Percentiles rank a stretch among this genome's conserved stretches.
Evolutionary conservation across 2,329 filamentous ascomycete genomes (phyloP).

Genomic region (Ceratocystis destructans): DNA sequence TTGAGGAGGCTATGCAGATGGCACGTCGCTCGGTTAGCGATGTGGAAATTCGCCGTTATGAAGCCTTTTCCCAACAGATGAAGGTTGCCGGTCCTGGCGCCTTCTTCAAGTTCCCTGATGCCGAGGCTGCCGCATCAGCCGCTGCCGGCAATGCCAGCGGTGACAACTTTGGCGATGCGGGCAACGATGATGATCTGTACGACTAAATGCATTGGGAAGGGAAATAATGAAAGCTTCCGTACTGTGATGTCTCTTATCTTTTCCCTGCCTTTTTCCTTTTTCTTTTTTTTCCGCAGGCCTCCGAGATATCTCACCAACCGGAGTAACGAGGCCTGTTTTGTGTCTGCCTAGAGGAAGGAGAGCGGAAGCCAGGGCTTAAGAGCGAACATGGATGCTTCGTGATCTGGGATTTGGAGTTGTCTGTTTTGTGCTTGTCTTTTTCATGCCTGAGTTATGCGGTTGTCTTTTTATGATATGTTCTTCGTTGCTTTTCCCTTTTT

Average conservation of each 20-base stretch:
- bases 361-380: neutral
- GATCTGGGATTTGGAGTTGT: slow-evolving; percentile 17
- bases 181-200: slow-evolving; percentile 94
- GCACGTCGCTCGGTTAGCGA: slow-evolving; percentile 89
- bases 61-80: slow-evolving; percentile 97
- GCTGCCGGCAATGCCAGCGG: slow-evolving; percentile 40
- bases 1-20: slow-evolving; percentile 95
- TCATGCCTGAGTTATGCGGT: slow-evolving; percentile 10
- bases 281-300: neutral
- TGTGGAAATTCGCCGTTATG: slow-evolving; percentile 94
- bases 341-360: neutral
- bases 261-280: neutral
- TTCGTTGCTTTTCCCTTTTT: slow-evolving; percentile 11
- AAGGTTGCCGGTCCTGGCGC: slow-evolving; percentile 93
- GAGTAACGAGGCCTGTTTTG: too few species aligned
- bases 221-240: neutral
- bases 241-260: neutral
- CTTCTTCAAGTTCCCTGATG: slow-evolving; percentile 93
- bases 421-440: slow-evolving; percentile 3
- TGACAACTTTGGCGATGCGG: slow-evolving; percentile 65
- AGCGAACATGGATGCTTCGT: slow-evolving; percentile 13
- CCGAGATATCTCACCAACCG: too few species aligned
- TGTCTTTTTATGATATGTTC: slow-evolving; percentile 4
- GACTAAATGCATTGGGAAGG: slow-evolving; percentile 32
- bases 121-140: slow-evolving; percentile 37